phyloP scores from a whole-genome alignment of 352 stramenopile genomes.

The Globisporangium nodosum region DNA sequence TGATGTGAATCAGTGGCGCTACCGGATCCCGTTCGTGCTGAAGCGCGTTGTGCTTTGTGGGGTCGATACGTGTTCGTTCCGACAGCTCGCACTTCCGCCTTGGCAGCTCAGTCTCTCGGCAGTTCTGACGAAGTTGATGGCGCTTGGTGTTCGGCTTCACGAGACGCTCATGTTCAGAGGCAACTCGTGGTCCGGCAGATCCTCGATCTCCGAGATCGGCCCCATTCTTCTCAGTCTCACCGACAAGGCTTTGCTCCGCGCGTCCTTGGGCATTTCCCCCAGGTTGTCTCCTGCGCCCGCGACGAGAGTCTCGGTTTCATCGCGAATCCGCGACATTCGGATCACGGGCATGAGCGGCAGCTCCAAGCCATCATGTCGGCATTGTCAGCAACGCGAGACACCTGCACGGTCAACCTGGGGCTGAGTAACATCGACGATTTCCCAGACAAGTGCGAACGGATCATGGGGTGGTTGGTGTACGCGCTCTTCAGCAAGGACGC shows the following conservation, averaged over 20 bases:
- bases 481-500: constrained; percentile 6
- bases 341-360: neutral
- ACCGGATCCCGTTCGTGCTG: neutral
- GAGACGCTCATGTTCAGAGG: neutral
- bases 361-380: neutral
- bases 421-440: neutral
- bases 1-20: neutral
- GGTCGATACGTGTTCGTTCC: neutral
- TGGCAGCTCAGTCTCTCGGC: neutral
- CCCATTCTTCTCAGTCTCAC: neutral
- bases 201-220: neutral
- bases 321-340: neutral
- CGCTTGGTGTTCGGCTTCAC: neutral
- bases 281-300: neutral
- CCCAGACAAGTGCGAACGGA: neutral
- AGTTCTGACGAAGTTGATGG: neutral
- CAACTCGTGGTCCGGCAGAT: neutral
- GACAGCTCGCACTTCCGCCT: neutral
- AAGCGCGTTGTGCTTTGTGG: neutral
- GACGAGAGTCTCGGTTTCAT: neutral
- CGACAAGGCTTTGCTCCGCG: neutral
- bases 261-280: neutral
- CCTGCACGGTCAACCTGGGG: neutral
- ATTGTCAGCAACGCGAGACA: neutral
- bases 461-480: constrained; percentile 4